phyloP scores from a whole-genome alignment of 192 early-diverging fungal genomes.

The Coemansia sp. region DNA sequence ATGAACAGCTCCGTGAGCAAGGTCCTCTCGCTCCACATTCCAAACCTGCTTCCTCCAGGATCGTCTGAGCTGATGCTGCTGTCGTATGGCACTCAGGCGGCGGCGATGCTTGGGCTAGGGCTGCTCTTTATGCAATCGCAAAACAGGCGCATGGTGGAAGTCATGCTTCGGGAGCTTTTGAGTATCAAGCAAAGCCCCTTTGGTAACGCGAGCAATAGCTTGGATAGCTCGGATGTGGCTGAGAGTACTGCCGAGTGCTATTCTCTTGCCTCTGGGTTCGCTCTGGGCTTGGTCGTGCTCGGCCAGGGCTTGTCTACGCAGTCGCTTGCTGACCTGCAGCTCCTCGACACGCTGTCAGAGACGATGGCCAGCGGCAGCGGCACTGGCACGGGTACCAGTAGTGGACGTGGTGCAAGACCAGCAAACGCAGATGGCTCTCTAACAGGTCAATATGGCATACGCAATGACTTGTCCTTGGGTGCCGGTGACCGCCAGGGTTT shows the following conservation, averaged over 20 bases:
- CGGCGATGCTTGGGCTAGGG: constrained; percentile 78
- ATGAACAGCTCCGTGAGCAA: constrained; percentile 67
- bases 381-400: not conserved
- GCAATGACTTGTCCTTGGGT: constrained; percentile 3
- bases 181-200: constrained; percentile 10
- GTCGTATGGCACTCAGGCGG: constrained; percentile 68
- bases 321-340: constrained; percentile 61
- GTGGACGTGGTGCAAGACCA: not conserved
- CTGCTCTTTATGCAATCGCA: constrained; percentile 72
- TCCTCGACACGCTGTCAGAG: constrained; percentile 64
- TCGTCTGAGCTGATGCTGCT: constrained; percentile 64
- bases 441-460: not conserved
- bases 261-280: constrained; percentile 81
- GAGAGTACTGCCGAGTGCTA: constrained; percentile 67
- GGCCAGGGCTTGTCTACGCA: constrained; percentile 62
- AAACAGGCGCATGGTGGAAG: constrained; percentile 71
- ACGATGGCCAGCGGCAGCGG: constrained; percentile 26
- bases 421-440: too few relatives aligned
- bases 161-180: constrained; percentile 71
- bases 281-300: constrained; percentile 81
- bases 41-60: constrained; percentile 65
- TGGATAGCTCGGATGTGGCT: constrained; percentile 38
- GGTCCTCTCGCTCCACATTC: constrained; percentile 78
- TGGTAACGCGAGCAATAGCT: not conserved
- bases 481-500: constrained; percentile 20